Evolutionary conservation across 2,329 filamentous ascomycete genomes (phyloP), one percentile per base, ranked within the genome.

Genomic region (Colletotrichum sp.): DNA sequence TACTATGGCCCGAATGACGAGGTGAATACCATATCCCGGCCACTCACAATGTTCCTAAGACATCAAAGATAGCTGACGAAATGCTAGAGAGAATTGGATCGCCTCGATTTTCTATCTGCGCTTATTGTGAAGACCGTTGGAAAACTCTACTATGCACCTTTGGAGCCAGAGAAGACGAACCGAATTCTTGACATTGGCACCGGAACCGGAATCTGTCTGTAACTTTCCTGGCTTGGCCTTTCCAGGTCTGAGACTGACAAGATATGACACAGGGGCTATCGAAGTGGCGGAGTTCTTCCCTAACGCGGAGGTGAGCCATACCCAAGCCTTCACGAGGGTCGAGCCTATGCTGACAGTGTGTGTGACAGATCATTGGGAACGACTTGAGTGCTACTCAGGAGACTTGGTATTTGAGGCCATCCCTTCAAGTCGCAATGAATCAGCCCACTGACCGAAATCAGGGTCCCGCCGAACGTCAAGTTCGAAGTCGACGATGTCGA

Each of bases 401-500:
- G 12, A 52, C 39, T 8, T 75, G 69, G 69, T 65, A 69, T 24
- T 13, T 49, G 34, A 24, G 16, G 0, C 9, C 1, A 4, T 6
- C 2, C 16, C 16, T 7, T 18, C 16, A 5, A 60, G 16, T 18
- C 26, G 18, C 8, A 28, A n/a, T 28, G 8, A 18, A 26, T 30
- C 0, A 16, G 26, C 28, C 21, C 21, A 57, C 24, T 57, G 15
- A 24, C 62, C n/a, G 5, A 26, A 6, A 26, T 26, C 24, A 66
- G 63, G 79, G 80, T 95, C 1, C 94, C 94, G 1, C 89, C 87
- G 32, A 94, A 94, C 78, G 90, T 92, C 73, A 87, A 89, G 74
- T 94, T 94, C 79, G 87, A 92, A 73, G 88, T 94, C 34, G 92
- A 94, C 81, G 92, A 94, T 80, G 89, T 90, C 30, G 90, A 92